Evolutionary conservation across 768 basidiomycete genomes (phyloP).

Genomic region (Termitomyces sp.): DNA sequence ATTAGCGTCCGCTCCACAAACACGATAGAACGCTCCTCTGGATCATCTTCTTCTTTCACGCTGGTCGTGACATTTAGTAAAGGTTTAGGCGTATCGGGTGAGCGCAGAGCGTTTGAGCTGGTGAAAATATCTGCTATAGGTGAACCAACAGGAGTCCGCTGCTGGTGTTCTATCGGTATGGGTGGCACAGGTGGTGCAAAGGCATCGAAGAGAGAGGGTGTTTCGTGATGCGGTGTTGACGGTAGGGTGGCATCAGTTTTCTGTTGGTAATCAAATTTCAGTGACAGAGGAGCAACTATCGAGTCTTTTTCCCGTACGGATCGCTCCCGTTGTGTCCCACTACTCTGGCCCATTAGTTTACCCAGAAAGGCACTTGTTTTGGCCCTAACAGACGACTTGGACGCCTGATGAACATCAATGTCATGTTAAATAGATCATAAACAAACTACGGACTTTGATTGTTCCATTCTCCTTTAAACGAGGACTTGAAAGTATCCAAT

Average conservation of each 20-base stretch:
- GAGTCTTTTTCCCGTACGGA: slow-evolving; percentile 53
- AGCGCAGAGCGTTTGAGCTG: slow-evolving; percentile 16
- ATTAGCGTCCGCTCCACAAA: slow-evolving; percentile 43
- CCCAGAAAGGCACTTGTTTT: slow-evolving; percentile 81
- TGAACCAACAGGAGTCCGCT: slow-evolving; percentile 30
- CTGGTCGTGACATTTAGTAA: slow-evolving; percentile 51
- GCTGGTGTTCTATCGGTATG: slow-evolving; percentile 37
- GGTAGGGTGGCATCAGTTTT: slow-evolving; percentile 45
- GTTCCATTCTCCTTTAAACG: slow-evolving; percentile 37
- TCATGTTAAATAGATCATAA: not conserved
- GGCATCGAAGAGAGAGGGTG: slow-evolving; percentile 34
- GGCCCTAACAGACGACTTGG: slow-evolving; percentile 62
- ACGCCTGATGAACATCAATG: slow-evolving; percentile 25
- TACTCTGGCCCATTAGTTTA: slow-evolving; percentile 62
- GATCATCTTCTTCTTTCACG: slow-evolving; percentile 32
- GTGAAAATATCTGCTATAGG: slow-evolving; percentile 50
- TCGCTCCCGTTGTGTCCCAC: slow-evolving; percentile 22
- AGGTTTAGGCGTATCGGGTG: slow-evolving; percentile 47
- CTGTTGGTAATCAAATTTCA: slow-evolving; percentile 25
- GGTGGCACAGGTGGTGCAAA: slow-evolving; percentile 49
- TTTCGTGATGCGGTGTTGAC: slow-evolving; percentile 31
- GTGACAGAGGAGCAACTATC: slow-evolving; percentile 10
- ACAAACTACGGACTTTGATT: slow-evolving; percentile 39
- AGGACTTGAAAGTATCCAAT: slow-evolving; percentile 46
- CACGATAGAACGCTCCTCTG: slow-evolving; percentile 52